Base-by-base conservation (phyloP, 495 filamentous ascomycete genomes). In the Amphirosellinia nigrospora region DNA sequence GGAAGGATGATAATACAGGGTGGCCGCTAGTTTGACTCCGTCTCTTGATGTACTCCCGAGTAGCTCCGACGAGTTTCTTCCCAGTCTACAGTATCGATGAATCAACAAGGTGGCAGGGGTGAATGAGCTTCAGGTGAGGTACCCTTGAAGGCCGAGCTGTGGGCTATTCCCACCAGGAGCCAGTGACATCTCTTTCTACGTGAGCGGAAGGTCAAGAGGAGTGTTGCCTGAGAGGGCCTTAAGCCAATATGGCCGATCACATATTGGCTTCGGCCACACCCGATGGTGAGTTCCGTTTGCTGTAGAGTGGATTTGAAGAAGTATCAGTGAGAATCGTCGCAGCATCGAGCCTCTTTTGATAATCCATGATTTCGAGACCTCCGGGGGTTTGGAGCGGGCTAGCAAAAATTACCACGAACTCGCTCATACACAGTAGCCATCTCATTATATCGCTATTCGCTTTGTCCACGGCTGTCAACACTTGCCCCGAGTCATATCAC, bases 91-190 rank as follows among this genome's bases (percentile, higher is more conserved):
- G 62, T 72, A 72, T 69, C 66, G 67, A 55, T 63, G 61, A 72
- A 71, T 69, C 67, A 41, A 66, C 45, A 64, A 61, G 50, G 43
- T 39, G 32, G 65, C 71, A 73, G 70, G 74, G 76, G 45, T 71
- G 58, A 56, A 39, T 19, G 69, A 75, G 52, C 52, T 70, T 65
- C 70, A 66, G 58, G 69, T 72, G 68, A 62, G 70, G 64, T 39
- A 68, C 53, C 71, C 72, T 70, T 68, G 71, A 41, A 68, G 58
- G 48, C 66, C 68, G 70, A 72, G 75, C 70, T 70, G 60, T 55
- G 69, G 64, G 67, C 38, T 60, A 66, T 43, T 71, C 41, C 43
- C 48, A 66, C 28, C 34, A 66, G 66, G 65, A 41, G 21, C 72
- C 64, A 63, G 70, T 71, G 70, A 72, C 50, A 69, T 50, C 58